Evolutionary conservation across 1,139 yeast genomes (phyloP), one percentile per base, ranked within the genome.

Genomic region (Sugiyamaella novakii): DNA sequence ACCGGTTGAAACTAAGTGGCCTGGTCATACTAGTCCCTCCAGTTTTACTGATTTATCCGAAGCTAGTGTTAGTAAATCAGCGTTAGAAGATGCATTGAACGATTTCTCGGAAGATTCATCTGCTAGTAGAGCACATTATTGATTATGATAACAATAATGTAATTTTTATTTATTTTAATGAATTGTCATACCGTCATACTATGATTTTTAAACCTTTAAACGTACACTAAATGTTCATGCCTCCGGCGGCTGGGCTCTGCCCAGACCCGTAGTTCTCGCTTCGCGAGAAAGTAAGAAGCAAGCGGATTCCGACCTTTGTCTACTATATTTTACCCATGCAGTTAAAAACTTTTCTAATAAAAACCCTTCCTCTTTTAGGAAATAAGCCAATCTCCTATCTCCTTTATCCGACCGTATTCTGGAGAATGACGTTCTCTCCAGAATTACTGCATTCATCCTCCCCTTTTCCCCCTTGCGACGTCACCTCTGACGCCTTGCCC

Each of bases 1-100:
- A 3, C 27, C 37, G 8, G 30, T 24, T 14, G 40, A 31, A 3
- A 22, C 25, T 22, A 31, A 28, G 11, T 30, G 34, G 34, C 30
- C 38, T 7, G 34, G 40, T 33, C 27, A 40, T 21, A 43, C 48
- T 12, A 43, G 47, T 10, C 39, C 50, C 2, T 50, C 56, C n/a
- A 44, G 49, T 17, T 29, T 50, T n/a, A 50, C 56, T 5, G 56
- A 53, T 44, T 19, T 47, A n/a, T 53, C 55, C 11, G 54, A 67
- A 18, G 59, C 67, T 27, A 73, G 77, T 49, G 64, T 74, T 5
- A 69, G 74, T 46, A 71, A 71, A 50, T 73, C 77, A 1, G 78
- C 77, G 1, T 55, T 74, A 29, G 78, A 73, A 50, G 78, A 75
- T 46, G 78, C 78, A 1, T 47, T 56, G 24, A 37, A 42, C 35